These are phyloP conservation scores for Geosmithia morbida DNA, from an alignment of 2,329 filamentous ascomycete species.

Conservation along the genomic window DNA sequence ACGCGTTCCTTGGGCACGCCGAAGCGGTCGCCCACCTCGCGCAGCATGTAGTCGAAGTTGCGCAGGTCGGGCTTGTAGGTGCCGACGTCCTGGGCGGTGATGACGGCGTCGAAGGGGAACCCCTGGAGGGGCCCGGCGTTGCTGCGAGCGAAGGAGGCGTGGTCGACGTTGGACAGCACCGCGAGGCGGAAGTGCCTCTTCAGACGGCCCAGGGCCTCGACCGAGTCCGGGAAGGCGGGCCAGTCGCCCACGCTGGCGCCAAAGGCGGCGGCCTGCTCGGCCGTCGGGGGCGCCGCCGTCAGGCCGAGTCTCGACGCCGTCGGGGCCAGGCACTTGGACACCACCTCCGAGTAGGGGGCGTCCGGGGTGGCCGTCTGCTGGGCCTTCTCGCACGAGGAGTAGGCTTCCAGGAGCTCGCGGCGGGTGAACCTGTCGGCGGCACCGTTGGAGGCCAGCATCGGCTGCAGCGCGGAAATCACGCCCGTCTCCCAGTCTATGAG, in stretches of 20 bases:
- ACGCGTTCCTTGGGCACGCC: conserved; percentile 39
- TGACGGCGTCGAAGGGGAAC: conserved; percentile 41
- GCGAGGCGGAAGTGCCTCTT: conserved; percentile 39
- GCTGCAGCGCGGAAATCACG: conserved; percentile 37
- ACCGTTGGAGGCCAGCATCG: conserved; percentile 23
- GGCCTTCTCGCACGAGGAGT: conserved; percentile 26
- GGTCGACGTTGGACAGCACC: conserved; percentile 43
- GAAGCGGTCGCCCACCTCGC: conserved; percentile 35
- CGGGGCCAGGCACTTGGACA: conserved; percentile 31
- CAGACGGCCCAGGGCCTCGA: conserved; percentile 35
- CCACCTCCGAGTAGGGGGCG: conserved; percentile 44
- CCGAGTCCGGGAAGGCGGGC: conserved; percentile 45
- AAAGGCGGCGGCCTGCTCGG: conserved; percentile 30
- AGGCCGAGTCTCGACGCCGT: conserved; percentile 29
- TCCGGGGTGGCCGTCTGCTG: conserved; percentile 41
- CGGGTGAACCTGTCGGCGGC: conserved; percentile 12
- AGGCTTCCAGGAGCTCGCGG: conserved; percentile 23
- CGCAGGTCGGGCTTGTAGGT: conserved; percentile 52
- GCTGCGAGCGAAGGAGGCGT: conserved; percentile 28
- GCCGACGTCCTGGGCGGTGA: conserved; percentile 58
- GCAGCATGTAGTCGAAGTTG: conserved; percentile 54
- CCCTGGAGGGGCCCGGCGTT: conserved; percentile 30
- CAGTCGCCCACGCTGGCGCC: conserved; percentile 37
- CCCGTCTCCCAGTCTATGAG: conserved; percentile 67
- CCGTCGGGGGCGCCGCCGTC: conserved; percentile 11